Conservation (phyloP, 2,329 filamentous ascomycete species). For the Exophiala calicioides region DNA sequence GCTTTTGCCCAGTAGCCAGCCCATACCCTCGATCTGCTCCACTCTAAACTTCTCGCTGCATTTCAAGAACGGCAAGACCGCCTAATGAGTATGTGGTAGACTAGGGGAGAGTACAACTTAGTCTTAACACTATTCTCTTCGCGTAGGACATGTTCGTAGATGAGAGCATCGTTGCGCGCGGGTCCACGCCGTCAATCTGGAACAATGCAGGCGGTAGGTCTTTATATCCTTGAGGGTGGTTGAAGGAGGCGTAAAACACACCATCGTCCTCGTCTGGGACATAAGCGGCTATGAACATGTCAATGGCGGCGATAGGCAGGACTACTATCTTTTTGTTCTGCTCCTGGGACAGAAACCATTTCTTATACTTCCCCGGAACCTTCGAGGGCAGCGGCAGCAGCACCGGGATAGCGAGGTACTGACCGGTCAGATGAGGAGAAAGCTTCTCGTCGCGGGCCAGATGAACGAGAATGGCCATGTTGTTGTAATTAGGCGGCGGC, state of each 20-base stretch:
- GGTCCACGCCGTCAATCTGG: conserved; percentile 34
- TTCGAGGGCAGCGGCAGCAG: conserved; percentile 35
- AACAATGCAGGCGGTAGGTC: conserved; percentile 33
- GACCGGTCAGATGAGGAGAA: conserved; percentile 48
- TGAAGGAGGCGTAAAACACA: conserved; percentile 22
- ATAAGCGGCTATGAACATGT: conserved; percentile 30
- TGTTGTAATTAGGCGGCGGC: conserved; percentile 48
- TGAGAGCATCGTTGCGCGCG: conserved; percentile 32
- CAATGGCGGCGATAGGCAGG: conserved; percentile 36
- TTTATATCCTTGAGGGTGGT: conserved; percentile 33
- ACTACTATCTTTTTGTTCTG: conserved; percentile 46
- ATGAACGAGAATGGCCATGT: conserved; percentile 38
- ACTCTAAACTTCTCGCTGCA: conserved; percentile 30
- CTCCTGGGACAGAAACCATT: conserved; percentile 34
- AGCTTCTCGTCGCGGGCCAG: conserved; percentile 39
- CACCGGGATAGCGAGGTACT: conserved; percentile 48
- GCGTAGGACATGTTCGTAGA: conserved; percentile 32
- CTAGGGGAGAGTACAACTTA: conserved; percentile 36
- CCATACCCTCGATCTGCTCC: conserved; percentile 29
- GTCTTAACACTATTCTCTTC: conserved; percentile 33
- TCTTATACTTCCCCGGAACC: conserved; percentile 44
- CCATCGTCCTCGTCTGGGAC: conserved; percentile 24
- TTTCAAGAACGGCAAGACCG: conserved; percentile 29
- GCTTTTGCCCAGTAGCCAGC: conserved; percentile 25
- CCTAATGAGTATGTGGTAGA: conserved; percentile 37